Conservation (phyloP, 352 stramenopile species). For the Phytophthora megakarya region DNA sequence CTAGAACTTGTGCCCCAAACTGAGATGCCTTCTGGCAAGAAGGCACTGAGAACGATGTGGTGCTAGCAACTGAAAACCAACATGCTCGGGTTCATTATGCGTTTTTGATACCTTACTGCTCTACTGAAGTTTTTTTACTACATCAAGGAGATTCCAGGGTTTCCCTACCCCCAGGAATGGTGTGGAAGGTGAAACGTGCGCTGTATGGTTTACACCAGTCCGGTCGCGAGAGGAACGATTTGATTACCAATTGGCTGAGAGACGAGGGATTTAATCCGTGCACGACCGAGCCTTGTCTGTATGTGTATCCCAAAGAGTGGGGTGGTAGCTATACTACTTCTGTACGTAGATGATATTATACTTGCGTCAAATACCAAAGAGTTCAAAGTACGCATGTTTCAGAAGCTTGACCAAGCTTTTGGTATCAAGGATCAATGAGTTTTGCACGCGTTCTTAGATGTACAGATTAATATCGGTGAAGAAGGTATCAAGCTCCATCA, state of each 20-base stretch:
- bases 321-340: background rate
- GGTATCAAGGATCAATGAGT: conserved; percentile 3
- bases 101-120: background rate
- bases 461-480: background rate
- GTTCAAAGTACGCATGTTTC: conserved; percentile 5
- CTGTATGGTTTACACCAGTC: conserved; percentile 10
- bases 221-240: conserved; percentile 1
- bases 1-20: conserved; percentile 2
- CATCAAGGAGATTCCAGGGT: conserved; percentile 7
- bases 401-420: background rate
- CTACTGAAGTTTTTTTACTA: background rate
- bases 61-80: conserved; percentile 7
- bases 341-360: conserved; percentile 10
- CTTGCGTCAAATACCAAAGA: conserved; percentile 1
- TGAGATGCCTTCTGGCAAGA: conserved; percentile 1
- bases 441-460: background rate
- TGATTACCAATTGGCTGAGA: background rate
- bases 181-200: conserved; percentile 9
- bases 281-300: conserved; percentile 10
- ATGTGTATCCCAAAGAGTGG: conserved; percentile 1
- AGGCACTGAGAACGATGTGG: conserved; percentile 10
- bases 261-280: background rate
- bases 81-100: conserved; percentile 4
- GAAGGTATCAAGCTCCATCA: background rate
- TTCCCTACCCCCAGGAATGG: conserved; percentile 9